Evolutionary conservation across 2,329 filamentous ascomycete species (phyloP), one percentile per base, ranked within the genome.

Genomic region (Penicillium nordicum): DNA sequence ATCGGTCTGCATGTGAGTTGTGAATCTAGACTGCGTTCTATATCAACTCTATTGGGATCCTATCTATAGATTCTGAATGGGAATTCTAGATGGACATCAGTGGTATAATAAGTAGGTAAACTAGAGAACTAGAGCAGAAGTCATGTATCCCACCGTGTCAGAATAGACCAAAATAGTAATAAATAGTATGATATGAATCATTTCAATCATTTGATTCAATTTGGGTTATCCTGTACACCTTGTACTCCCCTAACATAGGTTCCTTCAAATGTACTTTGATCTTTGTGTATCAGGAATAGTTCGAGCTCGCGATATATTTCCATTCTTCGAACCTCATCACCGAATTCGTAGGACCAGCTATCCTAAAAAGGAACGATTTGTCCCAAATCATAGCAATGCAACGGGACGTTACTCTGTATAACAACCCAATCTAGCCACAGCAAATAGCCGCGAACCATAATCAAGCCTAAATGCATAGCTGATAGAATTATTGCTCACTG

Each of bases 391-490:
- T 42, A 7, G 11, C 16, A 21, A 45, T 51, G 41, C 27, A 45
- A 45, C 21, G 5, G 34, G 44, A 51, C 51, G 21, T 29, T 18
- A 45, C 47, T 29, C 34, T 44, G 40, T 34, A 47, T 48, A 32
- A 47, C 34, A 52, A 38, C 36, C 27, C 47, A 41, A 45, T 34
- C 48, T 55, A 27, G 32, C 8, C 25, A 30, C 3, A 53, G 11
- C 44, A 53, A 46, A 41, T 34, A 46, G 47, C 16, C 41, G 34
- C 41, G 21, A 51, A 42, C 48, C 47, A 36, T 21, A 25, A 41
- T 14, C 12, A 52, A 41, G 25, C 12, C 34, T 52, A 36, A 40
- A 18, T 34, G 7, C 7, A 25, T 50, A 11, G 34, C 37, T 41
- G 25, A 34, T 18, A 12, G 9, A 43, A 12, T n/a, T 12, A 29